phyloP scores from a whole-genome alignment of 2,329 filamentous ascomycete species.

The Monosporascus sp. region DNA sequence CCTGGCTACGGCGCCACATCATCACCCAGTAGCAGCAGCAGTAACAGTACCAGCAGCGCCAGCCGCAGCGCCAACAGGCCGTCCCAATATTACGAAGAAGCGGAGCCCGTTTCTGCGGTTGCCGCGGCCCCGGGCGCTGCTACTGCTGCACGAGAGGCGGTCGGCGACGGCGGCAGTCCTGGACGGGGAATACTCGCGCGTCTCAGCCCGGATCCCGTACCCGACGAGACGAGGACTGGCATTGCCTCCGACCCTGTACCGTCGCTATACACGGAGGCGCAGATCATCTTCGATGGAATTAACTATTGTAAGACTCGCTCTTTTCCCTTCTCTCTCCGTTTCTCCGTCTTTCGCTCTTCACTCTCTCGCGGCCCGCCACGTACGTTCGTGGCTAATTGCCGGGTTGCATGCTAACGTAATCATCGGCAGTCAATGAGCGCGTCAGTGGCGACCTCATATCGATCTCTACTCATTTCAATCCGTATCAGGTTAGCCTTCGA shows the following conservation, averaged over 20 bases:
- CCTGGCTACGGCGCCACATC: not conserved
- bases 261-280: constrained; percentile 8
- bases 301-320: constrained; percentile 7
- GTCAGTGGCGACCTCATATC: constrained; percentile 10
- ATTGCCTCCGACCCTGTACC: constrained; percentile 4
- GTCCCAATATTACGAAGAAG: not conserved
- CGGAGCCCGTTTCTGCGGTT: not conserved
- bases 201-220: constrained; percentile 6
- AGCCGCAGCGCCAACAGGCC: not conserved
- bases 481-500: constrained; percentile 6
- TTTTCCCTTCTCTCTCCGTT: not conserved
- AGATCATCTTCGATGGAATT: constrained; percentile 10
- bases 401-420: not conserved
- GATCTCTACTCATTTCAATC: constrained; percentile 9
- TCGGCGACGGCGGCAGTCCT: not conserved
- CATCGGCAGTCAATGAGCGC: constrained; percentile 7
- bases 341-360: not conserved
- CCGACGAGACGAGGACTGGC: not conserved
- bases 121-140: not conserved
- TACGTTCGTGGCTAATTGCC: too few species aligned
- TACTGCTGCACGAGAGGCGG: not conserved
- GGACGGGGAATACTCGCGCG: constrained; percentile 1
- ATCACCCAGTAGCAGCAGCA: not conserved
- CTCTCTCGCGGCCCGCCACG: not conserved
- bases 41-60: not conserved